Evolutionary conservation across 2,329 filamentous ascomycete species (phyloP), one percentile per base, ranked within the genome.

Genomic region (Apiospora hydei): DNA sequence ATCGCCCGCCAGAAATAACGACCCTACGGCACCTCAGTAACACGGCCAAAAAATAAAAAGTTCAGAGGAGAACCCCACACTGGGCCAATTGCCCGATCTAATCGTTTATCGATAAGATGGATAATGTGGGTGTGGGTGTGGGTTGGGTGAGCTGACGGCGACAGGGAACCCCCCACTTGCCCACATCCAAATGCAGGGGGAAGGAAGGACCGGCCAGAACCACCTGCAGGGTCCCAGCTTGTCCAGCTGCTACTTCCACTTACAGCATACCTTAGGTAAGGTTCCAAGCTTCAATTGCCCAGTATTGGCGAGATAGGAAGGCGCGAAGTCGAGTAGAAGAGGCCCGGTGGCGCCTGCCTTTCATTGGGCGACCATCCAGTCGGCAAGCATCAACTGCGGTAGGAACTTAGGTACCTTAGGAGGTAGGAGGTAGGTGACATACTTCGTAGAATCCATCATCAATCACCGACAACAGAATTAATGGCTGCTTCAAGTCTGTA

Each of bases 31-130:
- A 41, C 34, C 57, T 41, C 30, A 64, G 57, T 64, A 41, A 13
- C 34, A 41, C 34, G 10, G 34, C 34, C 57, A n/a, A 41, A 24
- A 41, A 64, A 64, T 41, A 41, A 64, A 64, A 64, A 64, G 57
- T 64, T 64, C 57, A 64, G 57, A 64, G 18, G 16, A 3, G n/a
- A 64, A 64, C 57, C 57, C 57, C 57, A 64, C 57, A 41, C 57
- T 64, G 21, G 34, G n/a, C 34, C 57, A 64, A 4, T 38, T 64
- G 41, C 34, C 57, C 41, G 57, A 64, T 64, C 57, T 64, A 64
- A 64, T 64, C 57, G 1, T 41, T 41, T 64, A 64, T 64, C 57
- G 57, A 64, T 64, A 64, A 64, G 34, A 41, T 49, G 46, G 7
- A 11, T 16, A 41, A 14, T 41, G 26, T 30, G 2, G 26, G 26